Evolutionary conservation across 1,284 basidiomycete species (phyloP), one percentile per base, ranked within the genome.

Genomic region (Athelia sp.): DNA sequence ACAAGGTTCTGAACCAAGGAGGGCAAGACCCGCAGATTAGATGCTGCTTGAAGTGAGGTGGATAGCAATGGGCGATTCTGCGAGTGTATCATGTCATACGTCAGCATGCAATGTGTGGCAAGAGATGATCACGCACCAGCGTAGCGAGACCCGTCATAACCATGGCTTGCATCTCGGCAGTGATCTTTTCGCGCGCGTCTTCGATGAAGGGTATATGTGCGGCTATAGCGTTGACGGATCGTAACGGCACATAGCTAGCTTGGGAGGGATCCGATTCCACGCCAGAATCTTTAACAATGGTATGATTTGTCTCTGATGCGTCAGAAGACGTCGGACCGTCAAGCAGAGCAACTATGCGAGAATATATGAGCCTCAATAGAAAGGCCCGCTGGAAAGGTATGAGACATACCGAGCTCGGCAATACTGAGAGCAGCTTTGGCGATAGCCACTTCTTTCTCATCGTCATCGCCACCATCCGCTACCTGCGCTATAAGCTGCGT

Each of bases 41-140:
- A 90, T 2, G 95, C 93, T 0, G 93, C 97, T 73, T 98, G 96
- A 8, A 98, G 76, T 0, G 93, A 91, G 2, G 91, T 92, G 0
- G 92, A 90, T 1, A 99, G 77, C 21, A 96, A 71, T 1, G 92
- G 83, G 66, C 92, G 92, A 59, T 97, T 90, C 91, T 95, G 40
- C 26, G 32, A 18, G 48, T 29, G 26, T n/a, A n/a, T n/a, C n/a
- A n/a, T n/a, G n/a, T n/a, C n/a, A n/a, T n/a, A n/a, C n/a, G n/a
- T n/a, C n/a, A n/a, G 26, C 26, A 29, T 29, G 4, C 26, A 4
- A 29, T 6, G 26, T 29, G 26, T 6, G 13, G 13, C 13, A 13
- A 29, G 24, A 38, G 26, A 72, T n/a, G n/a, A n/a, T n/a, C n/a
- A n/a, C 81, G 50, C 57, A 93, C 92, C 50, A 92, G 69, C 14